These are phyloP conservation scores for Colletotrichum tamarilloi DNA, from an alignment of 2,329 filamentous ascomycete genomes.

Conservation along the genomic window DNA sequence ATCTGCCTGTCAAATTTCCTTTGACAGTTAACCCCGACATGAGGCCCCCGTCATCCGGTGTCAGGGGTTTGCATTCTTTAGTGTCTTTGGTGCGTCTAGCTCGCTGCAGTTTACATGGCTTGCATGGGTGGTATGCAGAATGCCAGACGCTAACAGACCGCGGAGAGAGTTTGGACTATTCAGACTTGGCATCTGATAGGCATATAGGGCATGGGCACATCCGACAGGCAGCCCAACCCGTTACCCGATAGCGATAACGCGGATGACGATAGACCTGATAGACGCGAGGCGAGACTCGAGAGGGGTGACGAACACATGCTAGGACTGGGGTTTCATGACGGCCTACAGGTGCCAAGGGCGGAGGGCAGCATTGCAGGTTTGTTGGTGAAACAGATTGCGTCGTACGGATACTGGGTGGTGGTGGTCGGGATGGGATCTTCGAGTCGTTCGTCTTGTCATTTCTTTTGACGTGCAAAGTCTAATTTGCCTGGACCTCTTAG, in stretches of 20 bases:
- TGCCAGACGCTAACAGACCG: neutral
- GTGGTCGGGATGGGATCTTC: neutral
- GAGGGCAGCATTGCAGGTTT: neutral
- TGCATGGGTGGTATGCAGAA: too few species aligned
- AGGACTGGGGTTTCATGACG: neutral
- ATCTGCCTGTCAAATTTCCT: slow-evolving; percentile 21
- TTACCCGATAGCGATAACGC: neutral
- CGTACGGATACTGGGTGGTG: neutral
- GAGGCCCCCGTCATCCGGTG: neutral
- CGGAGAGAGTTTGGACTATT: neutral
- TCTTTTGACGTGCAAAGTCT: neutral
- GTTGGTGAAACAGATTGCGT: neutral
- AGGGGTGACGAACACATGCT: neutral
- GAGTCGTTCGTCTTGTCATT: neutral
- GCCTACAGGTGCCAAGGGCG: neutral
- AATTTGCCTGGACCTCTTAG: neutral
- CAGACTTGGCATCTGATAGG: neutral
- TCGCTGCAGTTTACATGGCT: too few species aligned
- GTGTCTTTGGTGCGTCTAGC: neutral
- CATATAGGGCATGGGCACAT: neutral
- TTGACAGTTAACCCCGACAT: neutral
- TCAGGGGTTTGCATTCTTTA: neutral
- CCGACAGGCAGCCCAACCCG: too few species aligned
- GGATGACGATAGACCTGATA: neutral
- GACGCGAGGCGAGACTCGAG: neutral